Conservation (phyloP, 768 basidiomycete species). For the Leccinum broughii region DNA sequence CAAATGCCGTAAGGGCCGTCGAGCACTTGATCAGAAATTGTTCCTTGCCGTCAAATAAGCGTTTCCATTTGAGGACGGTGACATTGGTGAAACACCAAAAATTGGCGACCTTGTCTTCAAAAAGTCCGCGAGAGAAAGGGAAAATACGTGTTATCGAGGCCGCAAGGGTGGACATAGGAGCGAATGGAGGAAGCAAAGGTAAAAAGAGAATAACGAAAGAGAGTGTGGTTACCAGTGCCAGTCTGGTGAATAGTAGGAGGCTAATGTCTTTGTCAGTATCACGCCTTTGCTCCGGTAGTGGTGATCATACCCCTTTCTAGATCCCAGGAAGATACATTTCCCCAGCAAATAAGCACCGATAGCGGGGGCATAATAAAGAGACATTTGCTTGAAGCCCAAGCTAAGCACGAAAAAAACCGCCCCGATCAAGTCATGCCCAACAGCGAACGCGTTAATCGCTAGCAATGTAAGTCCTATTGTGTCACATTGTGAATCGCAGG, state of each 20-base stretch:
- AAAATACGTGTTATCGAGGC: conserved; percentile 82
- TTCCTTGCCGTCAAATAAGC: conserved; percentile 40
- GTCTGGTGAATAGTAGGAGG: conserved; percentile 59
- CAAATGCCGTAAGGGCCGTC: conserved; percentile 61
- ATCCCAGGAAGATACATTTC: conserved; percentile 85
- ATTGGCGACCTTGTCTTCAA: conserved; percentile 96
- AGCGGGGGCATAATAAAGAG: conserved; percentile 89
- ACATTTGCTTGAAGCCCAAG: conserved; percentile 95
- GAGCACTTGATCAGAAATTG: conserved; percentile 63
- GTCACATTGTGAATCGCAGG: background rate
- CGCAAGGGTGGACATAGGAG: conserved; percentile 48
- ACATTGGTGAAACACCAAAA: conserved; percentile 96
- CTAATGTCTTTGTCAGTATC: conserved; percentile 22
- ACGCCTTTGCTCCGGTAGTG: background rate
- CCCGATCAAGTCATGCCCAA: conserved; percentile 69
- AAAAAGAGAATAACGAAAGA: conserved; percentile 73
- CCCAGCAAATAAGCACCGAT: conserved; percentile 89
- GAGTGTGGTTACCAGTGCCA: conserved; percentile 59
- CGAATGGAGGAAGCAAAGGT: conserved; percentile 76
- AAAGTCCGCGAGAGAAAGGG: conserved; percentile 86
- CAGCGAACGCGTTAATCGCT: conserved; percentile 68
- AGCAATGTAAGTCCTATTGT: conserved; percentile 64
- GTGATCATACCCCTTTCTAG: conserved; percentile 57
- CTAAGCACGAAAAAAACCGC: conserved; percentile 82
- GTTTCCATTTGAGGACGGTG: conserved; percentile 76